Evolutionary conservation across 2,329 filamentous ascomycete species (phyloP).

Genomic region (Thelonectria rubi): DNA sequence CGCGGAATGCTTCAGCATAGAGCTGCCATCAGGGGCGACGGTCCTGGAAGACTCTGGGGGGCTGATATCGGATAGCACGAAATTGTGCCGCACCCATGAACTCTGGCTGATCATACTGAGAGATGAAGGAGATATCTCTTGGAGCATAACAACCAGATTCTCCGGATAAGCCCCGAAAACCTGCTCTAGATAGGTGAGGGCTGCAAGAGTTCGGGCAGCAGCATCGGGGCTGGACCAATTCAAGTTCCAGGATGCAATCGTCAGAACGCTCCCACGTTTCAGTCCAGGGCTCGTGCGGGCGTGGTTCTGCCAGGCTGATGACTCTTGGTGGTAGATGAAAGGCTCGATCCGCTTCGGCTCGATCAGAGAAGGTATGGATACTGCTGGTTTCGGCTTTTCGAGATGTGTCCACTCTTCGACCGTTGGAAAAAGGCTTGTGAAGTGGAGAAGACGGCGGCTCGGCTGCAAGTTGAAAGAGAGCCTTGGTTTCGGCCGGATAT

Average conservation of each 20-base stretch:
- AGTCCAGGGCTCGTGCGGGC: not conserved
- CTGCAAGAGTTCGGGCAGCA: not conserved
- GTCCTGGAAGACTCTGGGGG: conserved; percentile 1
- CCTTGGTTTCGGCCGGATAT: no score
- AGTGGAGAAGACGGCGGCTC: no score
- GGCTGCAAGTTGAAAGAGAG: no score
- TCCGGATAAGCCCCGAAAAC: not conserved
- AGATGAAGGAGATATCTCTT: conserved; percentile 6
- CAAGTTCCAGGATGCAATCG: conserved; percentile 18
- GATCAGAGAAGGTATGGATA: no score
- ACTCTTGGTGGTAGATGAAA: not conserved
- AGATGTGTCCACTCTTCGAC: no score
- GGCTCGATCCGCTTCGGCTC: not conserved
- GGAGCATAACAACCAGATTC: conserved; percentile 10
- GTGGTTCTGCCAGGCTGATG: not conserved
- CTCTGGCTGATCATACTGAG: not conserved
- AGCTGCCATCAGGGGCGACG: not conserved
- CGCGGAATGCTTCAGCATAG: not conserved
- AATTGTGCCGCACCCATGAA: conserved; percentile 17
- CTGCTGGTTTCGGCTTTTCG: no score
- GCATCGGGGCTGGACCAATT: conserved; percentile 13
- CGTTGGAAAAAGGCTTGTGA: no score
- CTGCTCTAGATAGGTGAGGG: conserved; percentile 1
- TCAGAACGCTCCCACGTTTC: conserved; percentile 1
- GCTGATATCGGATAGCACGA: conserved; percentile 11